Percentiles rank a stretch among this genome's conserved stretches.
These are phyloP conservation scores for Rhizopus stolonifer DNA, from an alignment of 371 early-diverging fungal species.

Conservation along the genomic window DNA sequence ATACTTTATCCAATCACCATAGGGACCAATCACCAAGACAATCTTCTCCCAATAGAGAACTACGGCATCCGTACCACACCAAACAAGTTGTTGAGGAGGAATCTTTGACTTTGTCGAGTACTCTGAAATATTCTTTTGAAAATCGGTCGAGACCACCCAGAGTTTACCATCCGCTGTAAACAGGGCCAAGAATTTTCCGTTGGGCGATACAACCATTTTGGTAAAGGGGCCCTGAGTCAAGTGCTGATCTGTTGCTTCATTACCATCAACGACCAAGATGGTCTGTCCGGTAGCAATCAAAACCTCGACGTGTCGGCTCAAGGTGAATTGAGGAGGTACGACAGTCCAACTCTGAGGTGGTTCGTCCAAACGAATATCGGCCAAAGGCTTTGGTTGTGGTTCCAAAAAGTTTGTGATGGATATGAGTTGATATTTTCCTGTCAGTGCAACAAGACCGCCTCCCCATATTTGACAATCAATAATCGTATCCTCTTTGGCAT, in stretches of 20 bases:
- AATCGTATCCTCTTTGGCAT: conserved; percentile 77
- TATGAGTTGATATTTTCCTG: conserved; percentile 77
- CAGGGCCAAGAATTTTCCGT: conserved; percentile 88
- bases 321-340: conserved; percentile 83
- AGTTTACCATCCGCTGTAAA: conserved; percentile 79
- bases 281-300: conserved; percentile 77
- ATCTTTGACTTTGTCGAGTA: conserved; percentile 67
- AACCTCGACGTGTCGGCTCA: conserved; percentile 90
- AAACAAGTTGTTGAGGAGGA: conserved; percentile 79
- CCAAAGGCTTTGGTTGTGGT: conserved; percentile 78
- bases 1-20: conserved; percentile 88
- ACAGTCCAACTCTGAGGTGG: conserved; percentile 86
- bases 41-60: conserved; percentile 81
- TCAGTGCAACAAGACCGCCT: conserved; percentile 87
- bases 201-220: conserved; percentile 87
- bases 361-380: conserved; percentile 71
- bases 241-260: conserved; percentile 82
- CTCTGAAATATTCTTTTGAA: conserved; percentile 89
- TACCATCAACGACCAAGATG: conserved; percentile 78
- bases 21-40: conserved; percentile 89
- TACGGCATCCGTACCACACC: conserved; percentile 97
- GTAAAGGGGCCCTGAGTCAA: conserved; percentile 90
- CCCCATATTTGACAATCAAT: conserved; percentile 88
- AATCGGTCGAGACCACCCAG: conserved; percentile 95
- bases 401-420: conserved; percentile 82